These are phyloP conservation scores for Syzygium oleosum DNA, from an alignment of 345 rosid genomes.

Conservation along the genomic window DNA sequence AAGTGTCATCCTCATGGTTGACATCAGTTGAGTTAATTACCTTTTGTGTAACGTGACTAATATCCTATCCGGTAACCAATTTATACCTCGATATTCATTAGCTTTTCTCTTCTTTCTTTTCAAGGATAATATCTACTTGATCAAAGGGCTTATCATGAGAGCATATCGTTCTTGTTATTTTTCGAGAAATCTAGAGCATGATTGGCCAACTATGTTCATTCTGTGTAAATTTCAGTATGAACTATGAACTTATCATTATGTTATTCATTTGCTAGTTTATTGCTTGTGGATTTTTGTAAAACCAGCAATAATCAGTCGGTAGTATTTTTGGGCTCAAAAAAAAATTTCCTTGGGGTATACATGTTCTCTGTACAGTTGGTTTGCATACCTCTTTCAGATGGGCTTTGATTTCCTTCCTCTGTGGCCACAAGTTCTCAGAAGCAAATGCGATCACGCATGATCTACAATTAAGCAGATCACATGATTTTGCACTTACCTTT, in stretches of 20 bases:
- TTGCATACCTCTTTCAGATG: no score
- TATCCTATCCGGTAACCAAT: background rate
- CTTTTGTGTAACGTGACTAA: background rate
- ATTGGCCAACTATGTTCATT: background rate
- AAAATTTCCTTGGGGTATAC: background rate
- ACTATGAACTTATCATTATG: background rate
- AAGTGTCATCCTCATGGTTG: background rate
- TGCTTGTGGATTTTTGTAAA: background rate
- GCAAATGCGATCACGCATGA: background rate
- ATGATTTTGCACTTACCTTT: background rate
- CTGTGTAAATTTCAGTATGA: background rate
- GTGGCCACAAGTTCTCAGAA: background rate
- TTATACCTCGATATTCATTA: background rate
- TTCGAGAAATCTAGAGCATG: background rate
- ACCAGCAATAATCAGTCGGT: background rate
- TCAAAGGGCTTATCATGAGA: background rate
- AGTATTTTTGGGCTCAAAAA: background rate
- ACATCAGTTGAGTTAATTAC: background rate
- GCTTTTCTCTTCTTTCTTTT: background rate
- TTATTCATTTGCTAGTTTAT: background rate
- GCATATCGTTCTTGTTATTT: background rate
- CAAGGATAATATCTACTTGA: background rate
- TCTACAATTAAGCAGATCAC: background rate
- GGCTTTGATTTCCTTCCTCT: background rate
- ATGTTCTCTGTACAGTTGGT: background rate